Evolutionary conservation across 768 basidiomycete species (phyloP), one percentile per base, ranked within the genome.

Genomic region (Postia placenta): DNA sequence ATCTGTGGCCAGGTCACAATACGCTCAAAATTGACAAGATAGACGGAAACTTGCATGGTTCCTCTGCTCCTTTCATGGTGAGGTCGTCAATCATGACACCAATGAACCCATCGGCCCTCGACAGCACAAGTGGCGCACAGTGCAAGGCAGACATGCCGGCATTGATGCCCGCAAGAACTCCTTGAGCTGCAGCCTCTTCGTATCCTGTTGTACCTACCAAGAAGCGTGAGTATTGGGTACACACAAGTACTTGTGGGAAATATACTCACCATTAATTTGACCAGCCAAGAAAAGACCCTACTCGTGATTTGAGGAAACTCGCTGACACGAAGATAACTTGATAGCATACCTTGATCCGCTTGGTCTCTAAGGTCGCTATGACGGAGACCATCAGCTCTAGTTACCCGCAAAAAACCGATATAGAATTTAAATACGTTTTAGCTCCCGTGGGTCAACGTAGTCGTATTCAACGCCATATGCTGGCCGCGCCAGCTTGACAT

Each of bases 391-490:
- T 40, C 30, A 45, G 2, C 28, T n/a, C 22, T 7, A 36, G 7
- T 37, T 5, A 42, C 26, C 27, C 36, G 20, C 6, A 3, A 48
- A 20, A 28, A 40, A 42, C 22, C 33, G 28, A 47, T 26, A 27
- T 23, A 37, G 14, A 5, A 40, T 48, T 23, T n/a, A 22, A 14
- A 45, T 54, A 89, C 89, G 69, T 25, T 69, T 70, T 30, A 95
- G 74, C 55, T 93, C 92, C 19, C 88, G 70, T 7, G 92, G 85
- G 67, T 95, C 91, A 11, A 95, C 74, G 59, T 90, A 83, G 60
- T 95, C 92, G 55, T 95, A 95, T 63, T 95, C 91, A 26, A 95
- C 90, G 2, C 92, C 92, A 67, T 94, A 95, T 0, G 90, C 92
- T 1, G 92, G 92, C 56, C 75, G 70, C 3, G 88, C 76, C 75